Percentiles rank a stretch among this genome's conserved stretches.
phyloP scores from a whole-genome alignment of 1,284 basidiomycete species.

The Malassezia dermatis region DNA sequence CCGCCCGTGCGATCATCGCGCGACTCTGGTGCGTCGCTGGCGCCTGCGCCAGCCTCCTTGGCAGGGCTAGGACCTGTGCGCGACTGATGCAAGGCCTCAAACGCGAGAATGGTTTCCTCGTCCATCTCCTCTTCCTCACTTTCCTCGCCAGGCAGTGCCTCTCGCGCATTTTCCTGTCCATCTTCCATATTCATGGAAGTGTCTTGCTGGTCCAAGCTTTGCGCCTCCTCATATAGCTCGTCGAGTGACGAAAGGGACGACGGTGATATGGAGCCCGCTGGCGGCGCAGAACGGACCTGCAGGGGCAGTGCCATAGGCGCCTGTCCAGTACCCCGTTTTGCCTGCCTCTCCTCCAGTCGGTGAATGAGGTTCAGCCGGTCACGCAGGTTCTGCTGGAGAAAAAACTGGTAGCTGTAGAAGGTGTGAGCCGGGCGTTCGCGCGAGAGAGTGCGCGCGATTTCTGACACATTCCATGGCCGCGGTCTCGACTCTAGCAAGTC shows the following conservation, averaged over 20 bases:
- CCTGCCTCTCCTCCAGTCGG: background rate
- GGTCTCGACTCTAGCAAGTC: constrained; percentile 18
- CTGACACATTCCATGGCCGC: constrained; percentile 25
- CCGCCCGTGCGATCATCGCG: too few species aligned
- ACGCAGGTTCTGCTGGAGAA: constrained; percentile 23
- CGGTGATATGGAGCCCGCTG: background rate
- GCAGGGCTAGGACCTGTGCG: background rate
- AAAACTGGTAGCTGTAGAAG: constrained; percentile 25
- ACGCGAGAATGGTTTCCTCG: constrained; percentile 4
- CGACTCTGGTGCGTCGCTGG: background rate
- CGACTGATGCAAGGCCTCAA: constrained; percentile 4
- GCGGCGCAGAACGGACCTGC: background rate
- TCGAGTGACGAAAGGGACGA: background rate
- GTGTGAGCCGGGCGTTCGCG: constrained; percentile 19
- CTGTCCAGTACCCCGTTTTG: background rate
- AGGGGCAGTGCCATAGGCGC: background rate
- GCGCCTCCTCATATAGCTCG: background rate
- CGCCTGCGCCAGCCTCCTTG: background rate
- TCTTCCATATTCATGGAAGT: background rate
- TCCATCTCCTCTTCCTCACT: constrained; percentile 16
- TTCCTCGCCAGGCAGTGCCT: background rate
- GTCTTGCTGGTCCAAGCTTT: background rate
- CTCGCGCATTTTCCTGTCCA: background rate
- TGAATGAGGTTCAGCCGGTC: background rate
- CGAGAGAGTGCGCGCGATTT: constrained; percentile 21